Base-by-base conservation (phyloP, 148 eudicot species). In the Dysphania ambrosioides region DNA sequence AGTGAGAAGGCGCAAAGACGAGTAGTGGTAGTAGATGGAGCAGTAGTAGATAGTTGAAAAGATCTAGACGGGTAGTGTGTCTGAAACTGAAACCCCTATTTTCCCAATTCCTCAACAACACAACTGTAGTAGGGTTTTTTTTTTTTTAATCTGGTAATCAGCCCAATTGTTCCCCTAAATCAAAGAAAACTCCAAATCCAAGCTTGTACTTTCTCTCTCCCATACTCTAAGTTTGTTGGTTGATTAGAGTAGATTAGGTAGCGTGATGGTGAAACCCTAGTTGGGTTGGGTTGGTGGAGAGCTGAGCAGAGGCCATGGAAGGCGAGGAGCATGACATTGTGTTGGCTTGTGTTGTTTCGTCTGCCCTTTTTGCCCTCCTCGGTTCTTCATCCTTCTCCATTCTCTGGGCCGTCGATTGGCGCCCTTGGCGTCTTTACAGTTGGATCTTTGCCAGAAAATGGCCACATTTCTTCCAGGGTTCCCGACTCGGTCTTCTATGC, bases 371-470 rank as follows among this genome's bases (percentile, higher is more conserved):
- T 78, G 78, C 92, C 74, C 44, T 88, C 40, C 74, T 90, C 66
- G 88, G 89, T 66, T 81, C 86, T 13, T 87, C 87, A 49, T 92
- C 98, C 27, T 90, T 95, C 83, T 85, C 87, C 73, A 82, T 95
- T 75, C 97, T 95, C 21, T 92, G 97, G 96, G 91, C 93, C 38
- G 97, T 95, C 35, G 92, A 95, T 83, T 95, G 98, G 98, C 87
- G 98, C 71, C 98, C 98, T 2, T 95, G 98, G 98, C 93, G 98
- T 74, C 91, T 92, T 74, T 95, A 95, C 70, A 95, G 98, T 73
- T 95, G 97, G 98, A 90, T 95, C 78, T 95, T 92, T 82, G 98
- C 98, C 77, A 80, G 98, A 68, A 95, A 90, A 90, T 95, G 98
- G 98, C 96, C 93, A 13, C 69, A 57, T 36, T 51, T 89, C 69